Conservation (phyloP, 306 rosid genomes). For the Mucuna pruriens region DNA sequence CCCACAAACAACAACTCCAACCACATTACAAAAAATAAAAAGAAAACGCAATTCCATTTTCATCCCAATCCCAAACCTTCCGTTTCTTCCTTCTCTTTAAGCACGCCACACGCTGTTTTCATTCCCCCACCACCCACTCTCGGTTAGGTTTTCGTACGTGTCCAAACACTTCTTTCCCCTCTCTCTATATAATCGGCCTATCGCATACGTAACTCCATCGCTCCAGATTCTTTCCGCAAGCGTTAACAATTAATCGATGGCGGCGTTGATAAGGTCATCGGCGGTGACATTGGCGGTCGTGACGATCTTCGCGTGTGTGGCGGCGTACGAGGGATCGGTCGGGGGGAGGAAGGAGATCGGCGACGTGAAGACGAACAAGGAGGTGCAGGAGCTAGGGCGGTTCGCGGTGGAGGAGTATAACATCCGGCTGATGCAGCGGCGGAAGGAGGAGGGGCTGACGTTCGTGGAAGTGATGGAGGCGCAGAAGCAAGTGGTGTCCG, state of each 20-base stretch:
- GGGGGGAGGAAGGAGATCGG: conserved; percentile 58
- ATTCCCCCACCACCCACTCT: background rate
- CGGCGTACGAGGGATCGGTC: conserved; percentile 37
- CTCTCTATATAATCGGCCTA: background rate
- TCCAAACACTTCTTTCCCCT: background rate
- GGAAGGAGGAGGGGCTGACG: conserved; percentile 33
- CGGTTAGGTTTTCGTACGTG: background rate
- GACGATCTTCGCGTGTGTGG: background rate
- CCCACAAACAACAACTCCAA: no score
- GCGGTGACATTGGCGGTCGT: background rate
- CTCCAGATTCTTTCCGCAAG: background rate
- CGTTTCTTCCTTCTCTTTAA: background rate
- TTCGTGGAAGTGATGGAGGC: conserved; percentile 79
- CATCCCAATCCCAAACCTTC: background rate
- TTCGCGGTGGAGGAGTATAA: conserved; percentile 78
- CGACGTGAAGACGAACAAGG: conserved; percentile 60
- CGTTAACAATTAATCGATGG: background rate
- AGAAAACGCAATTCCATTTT: background rate
- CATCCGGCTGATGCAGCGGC: conserved; percentile 17
- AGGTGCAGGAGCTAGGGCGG: conserved; percentile 70
- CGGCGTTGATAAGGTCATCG: conserved; percentile 41
- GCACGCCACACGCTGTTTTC: background rate
- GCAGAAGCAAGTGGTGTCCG: conserved; percentile 72
- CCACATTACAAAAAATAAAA: background rate
- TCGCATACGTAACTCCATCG: background rate